Conservation (phyloP, 495 filamentous ascomycete species). For the Parathielavia appendiculata region DNA sequence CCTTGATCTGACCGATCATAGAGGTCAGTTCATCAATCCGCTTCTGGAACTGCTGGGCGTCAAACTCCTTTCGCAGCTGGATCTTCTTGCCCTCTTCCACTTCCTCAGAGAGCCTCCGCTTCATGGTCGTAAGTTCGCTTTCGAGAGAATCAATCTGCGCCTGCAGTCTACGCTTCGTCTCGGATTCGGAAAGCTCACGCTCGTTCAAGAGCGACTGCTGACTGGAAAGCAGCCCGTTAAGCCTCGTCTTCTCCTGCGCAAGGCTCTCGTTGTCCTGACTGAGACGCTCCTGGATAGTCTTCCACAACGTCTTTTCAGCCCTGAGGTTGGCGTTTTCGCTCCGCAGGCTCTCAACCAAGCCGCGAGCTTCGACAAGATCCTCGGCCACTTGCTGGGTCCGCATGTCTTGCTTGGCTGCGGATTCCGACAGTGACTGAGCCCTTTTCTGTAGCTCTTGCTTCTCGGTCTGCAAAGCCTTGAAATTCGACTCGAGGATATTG, state of each 20-base stretch:
- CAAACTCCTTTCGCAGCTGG: conserved; percentile 77
- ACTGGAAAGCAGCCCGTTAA: conserved; percentile 72
- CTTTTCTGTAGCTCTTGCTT: conserved; percentile 80
- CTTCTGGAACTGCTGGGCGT: conserved; percentile 77
- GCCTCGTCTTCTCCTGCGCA: conserved; percentile 72
- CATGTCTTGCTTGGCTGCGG: conserved; percentile 81
- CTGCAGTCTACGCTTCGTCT: conserved; percentile 73
- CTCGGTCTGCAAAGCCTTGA: conserved; percentile 72
- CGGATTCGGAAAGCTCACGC: conserved; percentile 77
- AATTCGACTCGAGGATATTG: conserved; percentile 87
- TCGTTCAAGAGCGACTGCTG: conserved; percentile 86
- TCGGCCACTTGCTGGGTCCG: conserved; percentile 87
- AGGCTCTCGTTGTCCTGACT: conserved; percentile 78
- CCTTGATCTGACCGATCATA: conserved; percentile 70
- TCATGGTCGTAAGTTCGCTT: conserved; percentile 67
- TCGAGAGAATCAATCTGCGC: conserved; percentile 70
- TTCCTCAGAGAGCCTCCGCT: conserved; percentile 79
- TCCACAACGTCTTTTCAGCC: conserved; percentile 87
- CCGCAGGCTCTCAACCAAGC: conserved; percentile 76
- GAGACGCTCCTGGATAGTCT: conserved; percentile 81
- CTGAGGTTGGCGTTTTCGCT: conserved; percentile 89
- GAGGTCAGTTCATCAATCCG: conserved; percentile 82
- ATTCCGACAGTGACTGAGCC: conserved; percentile 67
- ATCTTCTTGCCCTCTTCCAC: conserved; percentile 75
- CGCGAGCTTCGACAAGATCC: conserved; percentile 81